phyloP scores from a whole-genome alignment of 1,284 basidiomycete genomes.

The Athelia sp. region DNA sequence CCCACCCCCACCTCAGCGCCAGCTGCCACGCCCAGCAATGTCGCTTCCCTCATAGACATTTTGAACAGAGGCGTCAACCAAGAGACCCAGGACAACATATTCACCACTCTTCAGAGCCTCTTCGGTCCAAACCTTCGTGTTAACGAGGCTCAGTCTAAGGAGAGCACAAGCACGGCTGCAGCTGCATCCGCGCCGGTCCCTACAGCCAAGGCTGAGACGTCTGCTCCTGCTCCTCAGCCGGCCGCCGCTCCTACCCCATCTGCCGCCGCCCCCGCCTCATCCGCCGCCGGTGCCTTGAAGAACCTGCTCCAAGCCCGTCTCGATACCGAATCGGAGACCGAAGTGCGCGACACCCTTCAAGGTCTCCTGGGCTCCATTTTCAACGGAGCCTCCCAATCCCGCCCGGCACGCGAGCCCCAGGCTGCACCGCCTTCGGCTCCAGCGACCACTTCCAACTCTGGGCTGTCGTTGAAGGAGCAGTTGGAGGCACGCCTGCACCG shows the following conservation, averaged over 20 bases:
- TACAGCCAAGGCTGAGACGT: too few species aligned
- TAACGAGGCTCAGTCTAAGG: too few species aligned
- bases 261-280: background rate
- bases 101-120: background rate
- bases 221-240: too few species aligned
- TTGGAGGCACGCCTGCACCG: background rate
- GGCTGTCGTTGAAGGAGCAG: background rate
- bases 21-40: too few species aligned
- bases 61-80: too few species aligned
- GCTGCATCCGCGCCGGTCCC: too few species aligned
- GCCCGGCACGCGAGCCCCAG: background rate
- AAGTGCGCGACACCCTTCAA: conserved; percentile 33
- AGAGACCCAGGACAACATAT: too few species aligned
- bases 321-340: conserved; percentile 24
- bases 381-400: background rate
- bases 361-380: conserved; percentile 29
- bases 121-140: background rate
- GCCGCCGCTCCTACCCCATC: background rate
- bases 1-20: background rate
- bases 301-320: conserved; percentile 28
- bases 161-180: too few species aligned
- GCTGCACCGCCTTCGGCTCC: conserved; percentile 4
- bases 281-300: conserved; percentile 19
- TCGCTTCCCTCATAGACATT: too few species aligned
- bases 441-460: background rate